phyloP scores from a whole-genome alignment of 139 green algal species.

The Gonium pectorale region DNA sequence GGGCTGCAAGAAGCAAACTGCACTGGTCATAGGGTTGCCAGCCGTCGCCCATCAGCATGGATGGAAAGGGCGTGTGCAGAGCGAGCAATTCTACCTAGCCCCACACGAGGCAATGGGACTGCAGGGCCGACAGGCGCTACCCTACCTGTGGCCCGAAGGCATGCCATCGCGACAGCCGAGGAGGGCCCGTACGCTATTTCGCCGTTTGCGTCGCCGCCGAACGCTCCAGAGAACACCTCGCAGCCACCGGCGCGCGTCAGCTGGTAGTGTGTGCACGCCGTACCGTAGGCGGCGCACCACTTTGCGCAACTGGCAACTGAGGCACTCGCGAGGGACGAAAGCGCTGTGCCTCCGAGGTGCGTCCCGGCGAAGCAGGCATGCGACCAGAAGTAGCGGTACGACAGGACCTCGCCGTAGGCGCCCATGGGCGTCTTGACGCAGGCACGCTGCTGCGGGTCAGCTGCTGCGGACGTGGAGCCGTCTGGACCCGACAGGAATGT shows the following conservation, averaged over 20 bases:
- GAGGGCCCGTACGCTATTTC: background rate
- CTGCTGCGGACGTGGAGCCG: background rate
- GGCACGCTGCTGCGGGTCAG: background rate
- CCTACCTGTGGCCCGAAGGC: background rate
- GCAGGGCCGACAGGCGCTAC: too few species aligned
- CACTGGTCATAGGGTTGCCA: too few species aligned
- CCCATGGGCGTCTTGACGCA: conserved; percentile 3
- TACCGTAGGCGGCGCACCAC: background rate
- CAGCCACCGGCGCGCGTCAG: background rate
- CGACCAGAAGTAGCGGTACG: background rate
- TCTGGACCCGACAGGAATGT: background rate
- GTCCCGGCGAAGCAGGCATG: background rate
- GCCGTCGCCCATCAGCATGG: too few species aligned
- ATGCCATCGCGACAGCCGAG: background rate
- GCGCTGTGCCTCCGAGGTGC: background rate
- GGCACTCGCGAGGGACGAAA: background rate
- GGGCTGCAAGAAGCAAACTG: too few species aligned
- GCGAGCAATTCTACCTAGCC: too few species aligned
- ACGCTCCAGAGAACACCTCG: background rate
- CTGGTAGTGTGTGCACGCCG: background rate
- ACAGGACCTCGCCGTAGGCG: background rate
- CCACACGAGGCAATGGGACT: too few species aligned
- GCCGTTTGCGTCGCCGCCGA: background rate
- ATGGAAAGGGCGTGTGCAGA: too few species aligned
- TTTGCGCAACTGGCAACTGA: background rate